Evolutionary conservation across 768 basidiomycete genomes (phyloP), one percentile per base, ranked within the genome.

Genomic region (Boletus tomentosulus): DNA sequence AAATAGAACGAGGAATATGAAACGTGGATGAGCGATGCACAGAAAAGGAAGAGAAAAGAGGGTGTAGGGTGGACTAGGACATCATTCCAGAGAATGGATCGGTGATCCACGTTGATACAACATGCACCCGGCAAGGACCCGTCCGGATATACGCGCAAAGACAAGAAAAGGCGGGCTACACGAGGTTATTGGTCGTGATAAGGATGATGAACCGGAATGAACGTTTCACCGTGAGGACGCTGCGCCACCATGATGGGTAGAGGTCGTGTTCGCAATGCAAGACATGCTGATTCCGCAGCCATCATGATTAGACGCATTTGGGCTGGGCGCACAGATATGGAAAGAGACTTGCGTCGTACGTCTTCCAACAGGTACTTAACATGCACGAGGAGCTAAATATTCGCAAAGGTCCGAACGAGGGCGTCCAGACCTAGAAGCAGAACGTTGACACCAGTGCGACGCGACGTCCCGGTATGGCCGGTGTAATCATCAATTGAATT

Each of bases 91-190:
- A 41, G 45, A 50, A 42, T n/a, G 41, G 33, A 62, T 51, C 47
- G 50, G 27, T 25, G 41, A 51, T 54, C 62, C 60, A 62, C 63
- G 44, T 51, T 54, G 62, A 45, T 44, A 9, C 54, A 46, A 47
- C 63, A 31, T 62, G 57, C 35, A 52, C 19, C 41, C 46, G 33
- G 54, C 16, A 53, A 19, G 30, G 39, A 45, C 31, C 6, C 30
- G 4, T 28, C 59, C 48, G 28, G 15, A 44, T 27, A 35, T 15
- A 35, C 45, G 39, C 16, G 34, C 3, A 13, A 28, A 35, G 12
- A 25, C 13, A 33, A 33, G 30, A 2, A n/a, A 38, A 22, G 4
- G 12, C 25, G 6, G 35, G 41, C 8, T n/a, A 33, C 37, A 31
- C 33, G n/a, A 31, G 44, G 27, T 39, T 25, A 33, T 27, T 27